phyloP scores from a whole-genome alignment of 129 eudicot species.

The Pulicaria dysenterica region DNA sequence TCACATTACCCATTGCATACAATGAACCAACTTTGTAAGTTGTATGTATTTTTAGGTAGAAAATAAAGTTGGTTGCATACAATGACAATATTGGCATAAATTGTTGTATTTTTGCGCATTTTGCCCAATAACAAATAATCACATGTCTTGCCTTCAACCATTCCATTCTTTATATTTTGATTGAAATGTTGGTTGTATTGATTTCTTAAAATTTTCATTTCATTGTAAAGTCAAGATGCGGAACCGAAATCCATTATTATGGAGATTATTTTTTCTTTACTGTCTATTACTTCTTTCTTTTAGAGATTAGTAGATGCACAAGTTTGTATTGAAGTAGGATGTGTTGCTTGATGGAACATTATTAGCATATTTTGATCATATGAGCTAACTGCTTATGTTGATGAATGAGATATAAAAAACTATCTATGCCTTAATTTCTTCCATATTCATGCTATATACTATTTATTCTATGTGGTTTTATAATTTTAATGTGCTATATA shows the following conservation, averaged over 20 bases:
- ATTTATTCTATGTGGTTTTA: not conserved
- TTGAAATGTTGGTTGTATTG: not conserved
- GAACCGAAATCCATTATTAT: not conserved
- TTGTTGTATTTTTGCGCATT: too few relatives aligned
- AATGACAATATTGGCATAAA: too few relatives aligned
- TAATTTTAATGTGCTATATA: conserved; percentile 2
- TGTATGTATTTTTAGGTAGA: too few relatives aligned
- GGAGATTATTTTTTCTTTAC: not conserved
- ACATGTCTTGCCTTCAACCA: too few relatives aligned
- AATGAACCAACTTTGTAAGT: too few relatives aligned
- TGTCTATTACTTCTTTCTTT: conserved; percentile 23
- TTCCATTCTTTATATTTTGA: not conserved
- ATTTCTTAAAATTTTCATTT: not conserved
- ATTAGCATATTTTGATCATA: conserved; percentile 63
- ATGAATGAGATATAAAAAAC: not conserved
- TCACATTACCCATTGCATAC: too few relatives aligned
- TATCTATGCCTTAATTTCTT: not conserved
- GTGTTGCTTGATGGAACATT: conserved; percentile 77
- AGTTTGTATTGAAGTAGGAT: conserved; percentile 64
- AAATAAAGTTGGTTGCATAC: too few relatives aligned
- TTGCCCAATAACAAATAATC: too few relatives aligned
- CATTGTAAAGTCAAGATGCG: conserved; percentile 3
- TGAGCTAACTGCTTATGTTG: conserved; percentile 48
- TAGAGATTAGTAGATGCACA: conserved; percentile 88
- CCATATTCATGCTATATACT: not conserved